phyloP scores from a whole-genome alignment of 2,329 filamentous ascomycete species.

The Nectriaceae sp. region DNA sequence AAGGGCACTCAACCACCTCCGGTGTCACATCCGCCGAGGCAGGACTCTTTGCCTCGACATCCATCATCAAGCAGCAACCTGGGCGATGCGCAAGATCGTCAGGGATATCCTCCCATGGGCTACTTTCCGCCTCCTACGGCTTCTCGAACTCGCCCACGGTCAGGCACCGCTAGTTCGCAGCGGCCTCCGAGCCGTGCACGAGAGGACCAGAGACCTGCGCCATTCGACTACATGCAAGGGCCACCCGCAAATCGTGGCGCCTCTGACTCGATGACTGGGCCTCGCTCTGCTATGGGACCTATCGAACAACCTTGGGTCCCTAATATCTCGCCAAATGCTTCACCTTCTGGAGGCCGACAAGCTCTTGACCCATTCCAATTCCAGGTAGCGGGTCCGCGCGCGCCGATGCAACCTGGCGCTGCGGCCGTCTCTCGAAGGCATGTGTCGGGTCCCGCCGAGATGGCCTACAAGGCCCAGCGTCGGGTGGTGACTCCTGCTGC shows the following conservation, averaged over 20 bases:
- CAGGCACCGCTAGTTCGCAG: slow-evolving; percentile 44
- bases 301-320: slow-evolving; percentile 34
- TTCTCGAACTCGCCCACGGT: slow-evolving; percentile 43
- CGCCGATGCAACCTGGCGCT: slow-evolving; percentile 35
- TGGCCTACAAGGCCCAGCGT: slow-evolving; percentile 27
- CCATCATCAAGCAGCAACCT: slow-evolving; percentile 39
- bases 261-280: slow-evolving; percentile 44
- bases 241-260: slow-evolving; percentile 41
- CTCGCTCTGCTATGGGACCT: slow-evolving; percentile 35
- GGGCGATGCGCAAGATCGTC: slow-evolving; percentile 36
- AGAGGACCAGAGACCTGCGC: slow-evolving; percentile 41
- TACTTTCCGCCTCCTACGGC: slow-evolving; percentile 51
- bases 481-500: slow-evolving; percentile 29
- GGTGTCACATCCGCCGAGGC: slow-evolving; percentile 23
- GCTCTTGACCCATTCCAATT: slow-evolving; percentile 53
- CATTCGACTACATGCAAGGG: slow-evolving; percentile 46
- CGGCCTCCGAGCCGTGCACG: slow-evolving; percentile 34
- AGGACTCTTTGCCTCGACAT: slow-evolving; percentile 41
- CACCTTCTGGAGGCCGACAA: slow-evolving; percentile 26
- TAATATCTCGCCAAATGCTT: slow-evolving; percentile 24
- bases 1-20: slow-evolving; percentile 17
- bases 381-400: slow-evolving; percentile 48
- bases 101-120: slow-evolving; percentile 49
- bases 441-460: slow-evolving; percentile 36
- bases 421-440: slow-evolving; percentile 38